Evolutionary conservation across 2,329 filamentous ascomycete species (phyloP).

Genomic region (Clonostachys byssicola): DNA sequence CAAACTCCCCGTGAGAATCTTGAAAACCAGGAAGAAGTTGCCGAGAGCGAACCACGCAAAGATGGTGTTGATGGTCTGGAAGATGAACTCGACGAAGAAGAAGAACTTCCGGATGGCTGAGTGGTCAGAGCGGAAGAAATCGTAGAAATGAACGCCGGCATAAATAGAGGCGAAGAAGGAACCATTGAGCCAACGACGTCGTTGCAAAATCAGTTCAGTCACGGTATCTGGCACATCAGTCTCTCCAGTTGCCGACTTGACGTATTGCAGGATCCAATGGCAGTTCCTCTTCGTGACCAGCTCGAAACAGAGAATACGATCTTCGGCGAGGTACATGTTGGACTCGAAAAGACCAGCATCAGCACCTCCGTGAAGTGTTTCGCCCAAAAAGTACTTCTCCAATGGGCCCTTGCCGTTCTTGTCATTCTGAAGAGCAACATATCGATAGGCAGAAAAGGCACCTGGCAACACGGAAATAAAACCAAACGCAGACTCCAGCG

Average conservation of each 20-base stretch:
- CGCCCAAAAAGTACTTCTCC: conserved; percentile 95
- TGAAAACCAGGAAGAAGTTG: conserved; percentile 99
- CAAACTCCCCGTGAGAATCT: conserved; percentile 87
- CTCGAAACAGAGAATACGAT: conserved; percentile 98
- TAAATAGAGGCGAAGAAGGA: conserved; percentile 98
- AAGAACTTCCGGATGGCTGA: conserved; percentile 81
- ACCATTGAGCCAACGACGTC: conserved; percentile 95
- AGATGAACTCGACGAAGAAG: conserved; percentile 89
- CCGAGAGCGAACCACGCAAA: conserved; percentile 98
- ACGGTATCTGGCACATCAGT: conserved; percentile 95
- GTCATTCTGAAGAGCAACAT: conserved; percentile 91
- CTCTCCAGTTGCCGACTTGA: conserved; percentile 95
- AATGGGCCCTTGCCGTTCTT: conserved; percentile 89
- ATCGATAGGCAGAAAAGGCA: conserved; percentile 97
- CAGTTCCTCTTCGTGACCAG: conserved; percentile 96
- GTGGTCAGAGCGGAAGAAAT: conserved; percentile 92
- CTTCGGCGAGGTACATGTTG: conserved; percentile 98
- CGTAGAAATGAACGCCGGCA: conserved; percentile 89
- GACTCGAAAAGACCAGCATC: conserved; percentile 96
- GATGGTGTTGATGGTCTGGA: conserved; percentile 94
- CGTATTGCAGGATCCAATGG: conserved; percentile 95
- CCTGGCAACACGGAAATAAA: conserved; percentile 96
- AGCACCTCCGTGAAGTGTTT: conserved; percentile 88
- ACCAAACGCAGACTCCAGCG: conserved; percentile 92
- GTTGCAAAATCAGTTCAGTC: conserved; percentile 91